phyloP scores from a whole-genome alignment of 2,329 filamentous ascomycete genomes.

The Penicillium verrucosum region DNA sequence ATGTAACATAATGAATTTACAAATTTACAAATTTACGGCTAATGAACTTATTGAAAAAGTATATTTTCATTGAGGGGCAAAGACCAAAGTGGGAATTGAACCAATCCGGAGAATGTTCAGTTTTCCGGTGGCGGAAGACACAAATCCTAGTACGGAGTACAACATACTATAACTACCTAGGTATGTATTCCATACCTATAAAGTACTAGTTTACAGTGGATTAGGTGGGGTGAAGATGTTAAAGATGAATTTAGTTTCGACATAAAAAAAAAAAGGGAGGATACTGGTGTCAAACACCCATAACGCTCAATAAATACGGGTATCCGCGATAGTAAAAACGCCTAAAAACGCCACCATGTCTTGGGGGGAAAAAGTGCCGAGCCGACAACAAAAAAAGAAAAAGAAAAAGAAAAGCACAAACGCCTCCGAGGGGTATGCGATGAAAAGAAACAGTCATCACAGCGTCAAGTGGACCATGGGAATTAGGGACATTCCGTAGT shows the following conservation, averaged over 20 bases:
- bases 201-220: neutral
- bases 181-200: neutral
- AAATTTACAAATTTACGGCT: neutral
- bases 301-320: constrained; percentile 6
- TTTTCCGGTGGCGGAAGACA: neutral
- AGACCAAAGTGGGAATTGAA: neutral
- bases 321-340: constrained; percentile 9
- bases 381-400: too few species aligned
- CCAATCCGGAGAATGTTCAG: constrained; percentile 4
- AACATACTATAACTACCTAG: neutral
- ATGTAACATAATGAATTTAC: neutral
- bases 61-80: neutral
- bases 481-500: constrained; percentile 15
- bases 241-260: neutral
- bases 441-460: constrained; percentile 14
- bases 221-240: neutral
- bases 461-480: constrained; percentile 8
- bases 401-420: neutral
- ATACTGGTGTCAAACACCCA: neutral
- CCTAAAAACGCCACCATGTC: constrained; percentile 1
- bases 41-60: neutral
- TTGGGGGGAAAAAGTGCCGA: neutral
- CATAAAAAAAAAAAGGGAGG: neutral
- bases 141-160: neutral
- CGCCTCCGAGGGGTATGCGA: constrained; percentile 6